Conservation (phyloP, 176 grass and related monocot species). For the Hyparrhenia diplandra region DNA sequence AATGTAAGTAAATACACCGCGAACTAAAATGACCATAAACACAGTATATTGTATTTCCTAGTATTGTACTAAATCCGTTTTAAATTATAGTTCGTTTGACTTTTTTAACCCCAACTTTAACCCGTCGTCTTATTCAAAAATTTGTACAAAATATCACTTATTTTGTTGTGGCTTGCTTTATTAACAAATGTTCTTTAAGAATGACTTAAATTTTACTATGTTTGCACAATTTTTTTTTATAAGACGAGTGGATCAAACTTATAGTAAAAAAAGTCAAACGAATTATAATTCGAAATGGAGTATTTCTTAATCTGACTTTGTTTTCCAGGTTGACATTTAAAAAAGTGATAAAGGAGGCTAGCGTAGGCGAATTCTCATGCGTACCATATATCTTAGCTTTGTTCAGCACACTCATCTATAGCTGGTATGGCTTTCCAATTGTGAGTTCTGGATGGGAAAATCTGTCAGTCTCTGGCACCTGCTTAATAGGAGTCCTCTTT, state of each 20-base stretch:
- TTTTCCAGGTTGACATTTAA: constrained; percentile 63
- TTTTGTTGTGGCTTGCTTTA: too few species aligned
- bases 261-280: too few species aligned
- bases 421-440: constrained; percentile 64
- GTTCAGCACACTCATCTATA: constrained; percentile 54
- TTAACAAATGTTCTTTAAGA: too few species aligned
- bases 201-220: too few species aligned
- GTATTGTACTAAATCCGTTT: too few species aligned
- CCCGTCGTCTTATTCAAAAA: too few species aligned
- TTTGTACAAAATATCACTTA: too few species aligned
- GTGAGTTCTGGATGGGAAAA: constrained; percentile 77
- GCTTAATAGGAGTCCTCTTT: constrained; percentile 45
- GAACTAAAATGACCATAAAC: background rate
- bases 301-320: background rate
- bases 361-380: constrained; percentile 66
- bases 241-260: too few species aligned
- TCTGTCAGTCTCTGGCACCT: constrained; percentile 40
- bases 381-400: constrained; percentile 54
- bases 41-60: background rate
- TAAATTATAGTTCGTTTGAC: too few species aligned
- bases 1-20: constrained; percentile 38
- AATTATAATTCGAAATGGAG: too few species aligned
- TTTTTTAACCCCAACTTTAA: too few species aligned
- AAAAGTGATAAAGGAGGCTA: constrained; percentile 56
- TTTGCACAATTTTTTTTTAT: too few species aligned